Base-by-base conservation (phyloP, 768 basidiomycete genomes). In the Suillus clintonianus region DNA sequence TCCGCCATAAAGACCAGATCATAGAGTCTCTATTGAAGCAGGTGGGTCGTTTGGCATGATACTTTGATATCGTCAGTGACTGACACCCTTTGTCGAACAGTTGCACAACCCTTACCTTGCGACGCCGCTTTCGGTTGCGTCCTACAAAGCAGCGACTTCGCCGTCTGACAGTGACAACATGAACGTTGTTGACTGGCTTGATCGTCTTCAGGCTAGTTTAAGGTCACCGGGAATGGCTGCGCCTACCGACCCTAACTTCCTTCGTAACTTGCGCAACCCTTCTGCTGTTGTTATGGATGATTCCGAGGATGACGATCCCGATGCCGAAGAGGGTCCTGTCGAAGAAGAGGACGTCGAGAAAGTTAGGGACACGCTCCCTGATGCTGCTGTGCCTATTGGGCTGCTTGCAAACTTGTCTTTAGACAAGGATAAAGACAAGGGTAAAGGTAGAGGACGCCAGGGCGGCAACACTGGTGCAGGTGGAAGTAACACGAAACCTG, bases 11-110 rank as follows among this genome's bases (percentile, higher is more conserved):
- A 79, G 92, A 95, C 78, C 81, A 86, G 22, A 89, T 94, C 68
- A 94, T 95, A 68, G 90, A 93, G 66, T 90, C 88, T 15, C 85
- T 94, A 15, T 83, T 95, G 67, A 93, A 93, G 72, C 91, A 94
- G 81, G 91, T 88, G 39, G 15, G 81, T 73, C 1, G 37, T 42
- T 27, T 11, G 10, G 15, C 11, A 57, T 7, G 41, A 39, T 19
- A 39, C 30, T 64, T 15, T 15, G 10, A 39, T 17, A 15, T 45
- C 19, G 34, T 48, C 60, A 58, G n/a, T n/a, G n/a, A 43, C 60
- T 61, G n/a, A 61, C 11, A 62, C 45, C 17, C 17, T 48, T 45
- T 37, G 11, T 48, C 30, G 39, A 74, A 53, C 74, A 91, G 88
- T 77, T 93, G 36, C 91, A 93, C 68, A 92, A 92, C 66, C 91